Evolutionary conservation across 2,329 filamentous ascomycete genomes (phyloP), one percentile per base, ranked within the genome.

Genomic region (Aspergillus glaucus): DNA sequence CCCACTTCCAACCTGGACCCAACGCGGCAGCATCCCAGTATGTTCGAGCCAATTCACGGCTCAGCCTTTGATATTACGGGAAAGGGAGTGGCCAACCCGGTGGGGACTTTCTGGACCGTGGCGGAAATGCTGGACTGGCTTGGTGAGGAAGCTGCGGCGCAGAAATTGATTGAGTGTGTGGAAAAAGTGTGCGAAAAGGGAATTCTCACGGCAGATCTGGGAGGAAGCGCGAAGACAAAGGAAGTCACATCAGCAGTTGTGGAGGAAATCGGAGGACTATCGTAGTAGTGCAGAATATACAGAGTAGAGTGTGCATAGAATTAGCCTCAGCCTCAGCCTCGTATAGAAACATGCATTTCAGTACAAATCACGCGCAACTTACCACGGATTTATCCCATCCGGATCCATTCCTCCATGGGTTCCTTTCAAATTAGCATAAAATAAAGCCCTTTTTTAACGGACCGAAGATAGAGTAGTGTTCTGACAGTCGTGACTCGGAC

Each of bases 1-100:
- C 84, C 85, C 3, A 86, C 84, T 0, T 80, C 76, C 44, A 87
- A 86, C 56, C 71, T 87, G 1, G 84, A 87, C 55, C 84, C 84
- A 1, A 81, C 78, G 2, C 70, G 79, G 14, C 60, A 76, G 54
- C 78, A 81, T 51, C 82, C 82, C 0, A 80, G 76, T 50, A 78
- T 84, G 69, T 84, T 83, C 51, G 80, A 84, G 66, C 80, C 81
- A 10, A 79, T 83, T 32, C 81, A 85, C 53, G 82, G 81, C 8
- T 81, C 76, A 24, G 82, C 81, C 0, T 81, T 80, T 3, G 82
- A 85, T 53, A 85, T 86, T 47, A 79, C 79, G 1, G 81, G 83
- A 3, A 78, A 80, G 57, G 81, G 80, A 5, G 54, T 64, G 44
- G 80, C 81, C 1, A 85, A 85, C 58, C 81, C 82, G 0, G 74